These are phyloP conservation scores for Leccinum longicurvipes DNA, from an alignment of 768 basidiomycete species.

Conservation along the genomic window DNA sequence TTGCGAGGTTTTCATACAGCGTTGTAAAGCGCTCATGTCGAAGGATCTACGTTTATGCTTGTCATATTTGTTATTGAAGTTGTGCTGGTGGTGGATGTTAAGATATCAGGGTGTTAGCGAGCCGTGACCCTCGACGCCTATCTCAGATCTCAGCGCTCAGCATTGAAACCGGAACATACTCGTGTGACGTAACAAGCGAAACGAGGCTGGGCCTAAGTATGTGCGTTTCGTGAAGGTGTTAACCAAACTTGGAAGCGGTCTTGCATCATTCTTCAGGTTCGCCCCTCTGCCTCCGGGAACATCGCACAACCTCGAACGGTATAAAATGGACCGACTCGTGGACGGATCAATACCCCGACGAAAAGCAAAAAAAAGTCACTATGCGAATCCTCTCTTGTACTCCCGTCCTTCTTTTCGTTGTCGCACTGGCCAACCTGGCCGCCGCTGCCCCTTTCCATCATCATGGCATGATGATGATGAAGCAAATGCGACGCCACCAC, in stretches of 20 bases:
- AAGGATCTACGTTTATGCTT: neutral
- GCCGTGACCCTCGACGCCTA: too few species aligned
- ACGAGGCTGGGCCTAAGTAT: too few species aligned
- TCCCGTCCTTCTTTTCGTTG: slow-evolving; percentile 1
- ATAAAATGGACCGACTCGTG: slow-evolving; percentile 2
- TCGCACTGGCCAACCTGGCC: neutral
- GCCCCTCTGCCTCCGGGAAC: neutral
- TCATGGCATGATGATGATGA: slow-evolving; percentile 2
- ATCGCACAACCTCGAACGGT: neutral
- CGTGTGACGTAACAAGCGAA: too few species aligned
- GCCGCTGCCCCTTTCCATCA: slow-evolving; percentile 3
- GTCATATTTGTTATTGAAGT: too few species aligned
- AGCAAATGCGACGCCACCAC: neutral
- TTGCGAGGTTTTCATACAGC: neutral
- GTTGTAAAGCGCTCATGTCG: neutral
- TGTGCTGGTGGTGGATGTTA: too few species aligned
- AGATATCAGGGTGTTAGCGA: too few species aligned
- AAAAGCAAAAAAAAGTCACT: neutral
- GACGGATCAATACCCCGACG: neutral
- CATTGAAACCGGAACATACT: too few species aligned
- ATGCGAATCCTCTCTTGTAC: slow-evolving; percentile 7
- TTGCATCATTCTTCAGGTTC: neutral
- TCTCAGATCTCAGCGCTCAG: too few species aligned
- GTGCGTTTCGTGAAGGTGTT: neutral
- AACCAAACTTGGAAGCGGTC: neutral